These are phyloP conservation scores for Cardamine occulta DNA, from an alignment of 345 rosid species.

Conservation along the genomic window DNA sequence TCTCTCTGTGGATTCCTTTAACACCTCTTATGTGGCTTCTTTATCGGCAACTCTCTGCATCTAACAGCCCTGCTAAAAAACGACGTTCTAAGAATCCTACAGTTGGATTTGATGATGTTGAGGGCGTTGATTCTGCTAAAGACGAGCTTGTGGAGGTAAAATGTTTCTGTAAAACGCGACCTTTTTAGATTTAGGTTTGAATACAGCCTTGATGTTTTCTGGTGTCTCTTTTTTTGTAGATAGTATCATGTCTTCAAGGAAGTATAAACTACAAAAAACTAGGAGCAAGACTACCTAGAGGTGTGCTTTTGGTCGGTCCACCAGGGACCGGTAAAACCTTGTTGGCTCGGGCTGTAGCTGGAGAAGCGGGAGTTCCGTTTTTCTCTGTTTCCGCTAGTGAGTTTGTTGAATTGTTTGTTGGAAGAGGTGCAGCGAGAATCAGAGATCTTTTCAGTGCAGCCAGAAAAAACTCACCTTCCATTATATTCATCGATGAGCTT, in stretches of 20 bases:
- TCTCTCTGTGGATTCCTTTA: conserved; percentile 86
- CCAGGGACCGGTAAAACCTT: conserved; percentile 98
- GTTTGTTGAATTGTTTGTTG: conserved; percentile 96
- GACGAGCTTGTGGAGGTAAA: conserved; percentile 88
- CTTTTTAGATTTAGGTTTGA: not conserved
- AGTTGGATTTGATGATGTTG: conserved; percentile 86
- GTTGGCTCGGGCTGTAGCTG: conserved; percentile 95
- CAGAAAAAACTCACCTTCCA: conserved; percentile 83
- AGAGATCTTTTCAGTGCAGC: conserved; percentile 87
- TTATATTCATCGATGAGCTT: conserved; percentile 94
- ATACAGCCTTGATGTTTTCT: not conserved
- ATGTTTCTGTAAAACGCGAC: not conserved
- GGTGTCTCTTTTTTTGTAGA: conserved; percentile 52
- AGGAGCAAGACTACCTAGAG: conserved; percentile 91
- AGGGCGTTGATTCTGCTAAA: conserved; percentile 95
- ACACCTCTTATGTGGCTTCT: conserved; percentile 97
- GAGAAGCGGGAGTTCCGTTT: conserved; percentile 96
- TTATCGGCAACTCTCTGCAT: conserved; percentile 87
- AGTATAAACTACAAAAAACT: conserved; percentile 76
- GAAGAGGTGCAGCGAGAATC: conserved; percentile 97
- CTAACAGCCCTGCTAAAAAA: conserved; percentile 82
- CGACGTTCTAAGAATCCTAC: conserved; percentile 61
- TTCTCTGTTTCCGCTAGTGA: conserved; percentile 95
- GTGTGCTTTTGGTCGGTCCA: conserved; percentile 91
- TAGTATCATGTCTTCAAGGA: conserved; percentile 97